phyloP scores from a whole-genome alignment of 2,329 filamentous ascomycete genomes.

The Trichoderma sp. region DNA sequence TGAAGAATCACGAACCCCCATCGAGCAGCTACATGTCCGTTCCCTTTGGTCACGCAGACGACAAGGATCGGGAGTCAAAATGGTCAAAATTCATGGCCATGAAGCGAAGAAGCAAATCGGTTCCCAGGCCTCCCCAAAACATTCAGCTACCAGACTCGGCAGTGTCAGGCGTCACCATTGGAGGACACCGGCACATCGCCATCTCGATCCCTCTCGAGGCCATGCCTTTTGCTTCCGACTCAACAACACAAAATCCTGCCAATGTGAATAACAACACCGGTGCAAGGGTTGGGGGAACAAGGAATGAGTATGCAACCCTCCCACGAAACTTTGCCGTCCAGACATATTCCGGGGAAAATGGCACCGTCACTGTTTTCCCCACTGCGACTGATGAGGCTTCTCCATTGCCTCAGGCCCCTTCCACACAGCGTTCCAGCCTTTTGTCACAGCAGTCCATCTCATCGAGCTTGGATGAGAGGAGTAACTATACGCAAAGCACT shows the following conservation, averaged over 20 bases:
- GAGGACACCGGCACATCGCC: conserved; percentile 57
- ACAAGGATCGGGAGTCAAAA: conserved; percentile 35
- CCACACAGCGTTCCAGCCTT: neutral
- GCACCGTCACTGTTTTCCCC: conserved; percentile 37
- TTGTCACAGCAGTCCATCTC: neutral
- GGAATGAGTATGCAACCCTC: neutral
- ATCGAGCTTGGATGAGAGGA: neutral
- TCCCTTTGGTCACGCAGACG: conserved; percentile 32
- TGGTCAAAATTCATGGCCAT: conserved; percentile 45
- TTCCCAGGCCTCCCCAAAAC: conserved; percentile 31
- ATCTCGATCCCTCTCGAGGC: conserved; percentile 58
- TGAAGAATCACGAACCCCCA: conserved; percentile 49
- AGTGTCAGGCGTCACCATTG: conserved; percentile 52
- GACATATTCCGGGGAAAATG: conserved; percentile 36
- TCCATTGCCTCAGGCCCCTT: neutral
- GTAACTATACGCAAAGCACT: neutral
- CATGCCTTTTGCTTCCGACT: conserved; percentile 40
- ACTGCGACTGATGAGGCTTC: neutral
- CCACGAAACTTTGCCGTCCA: conserved; percentile 27
- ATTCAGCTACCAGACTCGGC: conserved; percentile 54
- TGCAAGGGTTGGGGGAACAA: neutral
- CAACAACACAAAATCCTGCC: conserved; percentile 37
- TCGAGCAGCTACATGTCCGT: conserved; percentile 51
- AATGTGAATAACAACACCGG: conserved; percentile 24
- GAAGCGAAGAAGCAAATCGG: conserved; percentile 38